Evolutionary conservation across 805 yeast species (phyloP).

Genomic region (Lipomyces starkeyi): DNA sequence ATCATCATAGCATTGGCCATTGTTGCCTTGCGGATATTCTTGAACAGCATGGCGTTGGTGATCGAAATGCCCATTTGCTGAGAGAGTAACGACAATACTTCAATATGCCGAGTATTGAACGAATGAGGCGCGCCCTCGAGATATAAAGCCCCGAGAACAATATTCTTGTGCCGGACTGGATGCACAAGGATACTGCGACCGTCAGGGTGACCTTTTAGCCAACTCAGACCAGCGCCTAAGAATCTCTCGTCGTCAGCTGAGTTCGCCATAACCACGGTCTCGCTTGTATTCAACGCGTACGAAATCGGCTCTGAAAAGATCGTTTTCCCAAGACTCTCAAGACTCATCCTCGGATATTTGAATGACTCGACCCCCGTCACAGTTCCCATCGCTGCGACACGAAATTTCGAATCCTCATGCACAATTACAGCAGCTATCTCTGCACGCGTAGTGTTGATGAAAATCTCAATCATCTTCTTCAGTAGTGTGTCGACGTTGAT

Average conservation of each 20-base stretch:
- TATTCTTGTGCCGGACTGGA: constrained; percentile 36
- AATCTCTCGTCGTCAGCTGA: constrained; percentile 32
- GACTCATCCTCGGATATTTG: constrained; percentile 14
- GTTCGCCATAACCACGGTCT: constrained; percentile 30
- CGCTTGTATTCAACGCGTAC: constrained; percentile 32
- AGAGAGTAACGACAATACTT: constrained; percentile 34
- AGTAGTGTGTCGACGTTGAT: constrained; percentile 36
- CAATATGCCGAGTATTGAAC: constrained; percentile 38
- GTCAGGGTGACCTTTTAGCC: constrained; percentile 28
- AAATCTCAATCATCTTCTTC: constrained; percentile 36
- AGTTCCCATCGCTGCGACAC: constrained; percentile 37
- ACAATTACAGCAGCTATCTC: constrained; percentile 35
- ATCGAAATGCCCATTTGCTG: constrained; percentile 41
- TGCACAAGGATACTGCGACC: constrained; percentile 37
- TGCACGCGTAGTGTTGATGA: constrained; percentile 37
- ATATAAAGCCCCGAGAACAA: constrained; percentile 33
- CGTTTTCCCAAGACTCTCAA: constrained; percentile 19
- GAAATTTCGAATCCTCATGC: constrained; percentile 27
- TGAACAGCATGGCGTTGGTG: constrained; percentile 38
- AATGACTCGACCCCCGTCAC: constrained; percentile 24
- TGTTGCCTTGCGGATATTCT: constrained; percentile 37
- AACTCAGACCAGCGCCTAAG: constrained; percentile 21
- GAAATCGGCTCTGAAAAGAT: constrained; percentile 24
- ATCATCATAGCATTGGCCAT: constrained; percentile 39
- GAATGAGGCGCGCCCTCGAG: constrained; percentile 39